phyloP scores from a whole-genome alignment of 2,329 filamentous ascomycete genomes.

The Beauveria australis region DNA sequence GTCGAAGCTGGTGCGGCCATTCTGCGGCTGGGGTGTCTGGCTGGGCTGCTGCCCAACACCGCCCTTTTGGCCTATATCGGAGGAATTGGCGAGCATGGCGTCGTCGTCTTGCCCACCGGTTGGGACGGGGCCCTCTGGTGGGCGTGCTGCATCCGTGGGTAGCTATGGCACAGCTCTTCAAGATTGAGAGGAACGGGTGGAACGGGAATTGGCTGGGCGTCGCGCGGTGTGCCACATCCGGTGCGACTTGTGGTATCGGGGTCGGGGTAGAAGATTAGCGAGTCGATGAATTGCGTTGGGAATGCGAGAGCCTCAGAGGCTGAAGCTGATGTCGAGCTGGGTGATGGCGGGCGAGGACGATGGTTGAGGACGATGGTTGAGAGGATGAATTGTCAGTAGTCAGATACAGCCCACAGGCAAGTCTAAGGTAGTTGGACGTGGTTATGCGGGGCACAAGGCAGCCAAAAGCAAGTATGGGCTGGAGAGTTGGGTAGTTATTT shows the following conservation, averaged over 20 bases:
- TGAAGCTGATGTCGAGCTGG: neutral
- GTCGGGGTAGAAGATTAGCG: neutral
- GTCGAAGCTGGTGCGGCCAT: slow-evolving; percentile 40
- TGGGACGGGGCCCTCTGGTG: slow-evolving; percentile 30
- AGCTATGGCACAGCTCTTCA: slow-evolving; percentile 1
- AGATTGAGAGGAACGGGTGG: slow-evolving; percentile 14
- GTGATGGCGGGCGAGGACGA: neutral
- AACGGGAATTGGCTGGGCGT: slow-evolving; percentile 8
- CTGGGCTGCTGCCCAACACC: slow-evolving; percentile 19
- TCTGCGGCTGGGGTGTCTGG: slow-evolving; percentile 28
- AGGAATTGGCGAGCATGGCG: slow-evolving; percentile 26
- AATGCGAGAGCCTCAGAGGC: neutral
- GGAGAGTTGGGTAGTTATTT: neutral
- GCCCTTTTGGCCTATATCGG: slow-evolving; percentile 15
- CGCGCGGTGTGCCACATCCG: slow-evolving; percentile 6
- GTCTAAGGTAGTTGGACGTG: neutral
- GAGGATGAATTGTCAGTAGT: neutral
- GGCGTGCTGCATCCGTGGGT: slow-evolving; percentile 28
- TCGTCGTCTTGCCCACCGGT: slow-evolving; percentile 27
- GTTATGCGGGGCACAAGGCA: slow-evolving; percentile 4
- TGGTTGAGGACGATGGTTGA: neutral
- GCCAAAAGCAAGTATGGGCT: slow-evolving; percentile 3
- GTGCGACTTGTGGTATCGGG: neutral
- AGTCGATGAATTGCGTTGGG: neutral
- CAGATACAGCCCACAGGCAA: neutral